Evolutionary conservation across 768 basidiomycete species (phyloP).

Genomic region (Clavulina sp.): DNA sequence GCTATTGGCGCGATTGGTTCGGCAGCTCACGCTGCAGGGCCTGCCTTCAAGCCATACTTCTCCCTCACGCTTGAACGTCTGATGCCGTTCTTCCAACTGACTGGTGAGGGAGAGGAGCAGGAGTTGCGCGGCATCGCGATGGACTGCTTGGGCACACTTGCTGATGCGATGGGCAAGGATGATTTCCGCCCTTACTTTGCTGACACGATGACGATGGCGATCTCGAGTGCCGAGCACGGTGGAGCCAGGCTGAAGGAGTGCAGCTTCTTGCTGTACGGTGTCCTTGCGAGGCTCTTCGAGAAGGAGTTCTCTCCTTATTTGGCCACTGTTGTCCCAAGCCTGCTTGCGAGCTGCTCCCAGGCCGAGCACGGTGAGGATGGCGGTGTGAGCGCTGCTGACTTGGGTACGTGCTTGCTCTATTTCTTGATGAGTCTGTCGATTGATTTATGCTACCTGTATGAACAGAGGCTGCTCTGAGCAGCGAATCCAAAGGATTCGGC

Average conservation of each 20-base stretch:
- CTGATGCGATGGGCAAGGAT: conserved; percentile 90
- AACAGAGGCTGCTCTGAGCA: conserved; percentile 1
- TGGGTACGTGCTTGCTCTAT: background rate
- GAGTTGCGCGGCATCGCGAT: conserved; percentile 94
- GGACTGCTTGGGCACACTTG: conserved; percentile 97
- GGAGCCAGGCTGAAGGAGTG: conserved; percentile 82
- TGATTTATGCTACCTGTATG: too few relatives aligned
- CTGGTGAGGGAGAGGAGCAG: conserved; percentile 75
- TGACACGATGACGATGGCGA: conserved; percentile 91
- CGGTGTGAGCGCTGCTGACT: conserved; percentile 15
- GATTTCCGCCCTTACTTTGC: conserved; percentile 88
- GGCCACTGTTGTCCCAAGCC: conserved; percentile 66
- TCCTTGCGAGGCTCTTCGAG: conserved; percentile 93
- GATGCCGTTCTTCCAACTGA: conserved; percentile 72
- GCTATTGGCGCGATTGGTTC: conserved; percentile 96
- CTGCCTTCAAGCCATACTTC: conserved; percentile 86
- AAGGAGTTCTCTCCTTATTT: conserved; percentile 87
- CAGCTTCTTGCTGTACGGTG: conserved; percentile 95
- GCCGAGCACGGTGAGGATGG: conserved; percentile 52
- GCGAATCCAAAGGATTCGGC: conserved; percentile 25
- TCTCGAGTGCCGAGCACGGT: conserved; percentile 74
- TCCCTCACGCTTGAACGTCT: conserved; percentile 76
- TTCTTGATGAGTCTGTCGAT: background rate
- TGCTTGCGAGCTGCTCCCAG: conserved; percentile 70
- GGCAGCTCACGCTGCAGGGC: conserved; percentile 90